A percentile compares a stretch with the other conserved stretches of the same genome.
These are phyloP conservation scores for Chalciporus pseudorubinellus DNA, from an alignment of 768 basidiomycete species.

Conservation along the genomic window DNA sequence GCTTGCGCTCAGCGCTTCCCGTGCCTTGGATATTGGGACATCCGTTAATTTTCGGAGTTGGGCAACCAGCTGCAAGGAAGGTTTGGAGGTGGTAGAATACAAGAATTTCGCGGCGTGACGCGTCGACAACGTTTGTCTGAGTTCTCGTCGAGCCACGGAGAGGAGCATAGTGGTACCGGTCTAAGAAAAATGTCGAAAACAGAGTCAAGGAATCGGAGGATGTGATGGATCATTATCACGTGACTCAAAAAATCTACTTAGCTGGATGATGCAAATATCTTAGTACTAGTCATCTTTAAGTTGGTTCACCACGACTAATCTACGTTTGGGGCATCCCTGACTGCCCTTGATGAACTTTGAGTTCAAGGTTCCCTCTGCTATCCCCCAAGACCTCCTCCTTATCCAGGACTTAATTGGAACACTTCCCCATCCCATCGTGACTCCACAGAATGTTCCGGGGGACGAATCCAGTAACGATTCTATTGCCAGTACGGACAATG, in stretches of 20 bases:
- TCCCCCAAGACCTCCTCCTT: constrained; percentile 74
- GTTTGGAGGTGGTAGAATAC: constrained; percentile 60
- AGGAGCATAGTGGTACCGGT: constrained; percentile 18
- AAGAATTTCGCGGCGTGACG: constrained; percentile 4
- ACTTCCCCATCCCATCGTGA: constrained; percentile 5
- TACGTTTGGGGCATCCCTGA: not conserved
- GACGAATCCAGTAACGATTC: constrained; percentile 38
- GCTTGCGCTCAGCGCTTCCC: constrained; percentile 75
- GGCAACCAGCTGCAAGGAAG: constrained; percentile 75
- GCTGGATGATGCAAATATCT: not conserved
- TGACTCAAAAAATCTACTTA: constrained; percentile 15
- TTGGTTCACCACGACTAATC: no score
- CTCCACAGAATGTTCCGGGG: not conserved
- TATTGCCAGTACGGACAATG: constrained; percentile 52
- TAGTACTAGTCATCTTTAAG: not conserved
- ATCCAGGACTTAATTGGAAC: constrained; percentile 64
- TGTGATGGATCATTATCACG: constrained; percentile 13
- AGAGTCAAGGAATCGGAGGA: not conserved
- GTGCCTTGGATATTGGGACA: constrained; percentile 84
- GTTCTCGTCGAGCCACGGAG: constrained; percentile 3
- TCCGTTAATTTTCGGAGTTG: constrained; percentile 79
- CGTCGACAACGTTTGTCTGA: not conserved
- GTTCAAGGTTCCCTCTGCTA: constrained; percentile 59
- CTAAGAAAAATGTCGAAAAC: not conserved
- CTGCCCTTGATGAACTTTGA: constrained; percentile 21